Base-by-base conservation (phyloP, 345 rosid genomes). In the Corchorus capsularis region DNA sequence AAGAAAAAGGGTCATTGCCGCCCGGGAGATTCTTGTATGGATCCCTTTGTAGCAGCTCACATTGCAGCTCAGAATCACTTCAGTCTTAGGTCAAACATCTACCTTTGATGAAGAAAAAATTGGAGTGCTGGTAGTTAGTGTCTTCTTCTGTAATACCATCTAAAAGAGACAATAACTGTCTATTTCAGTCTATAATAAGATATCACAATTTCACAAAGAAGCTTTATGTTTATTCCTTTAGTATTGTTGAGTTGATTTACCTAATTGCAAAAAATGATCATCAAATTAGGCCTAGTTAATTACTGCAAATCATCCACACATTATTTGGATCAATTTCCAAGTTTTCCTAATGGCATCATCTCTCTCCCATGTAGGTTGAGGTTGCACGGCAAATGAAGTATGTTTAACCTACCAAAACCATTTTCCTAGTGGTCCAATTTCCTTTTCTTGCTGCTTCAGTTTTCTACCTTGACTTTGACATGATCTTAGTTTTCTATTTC, bases 1-100 rank as follows among this genome's bases (percentile, higher is more conserved):
- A 63, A 50, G 72, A 47, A 46, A 20, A 39, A 41, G n/a, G 64
- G 47, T 69, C 45, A 54, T 37, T 60, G 2, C n/a, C 37, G 37
- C 37, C 43, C 4, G 2, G 32, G 32, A 17, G 71, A 50, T 20
- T 3, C 10, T 34, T 8, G n/a, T 56, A 32, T 27, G 54, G 79
- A 79, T 77, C 74, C 34, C 8, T 46, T 45, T 22, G n/a, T 75
- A 8, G 63, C 72, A 53, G 78, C 72, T 64, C 57, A 69, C 46
- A 74, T 79, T 53, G 82, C 85, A 66, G 85, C 83, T 13, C 86
- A 72, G 80, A 77, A 79, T 69, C 74, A 59, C 75, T 75, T 79
- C 86, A 71, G 52, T 78, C 66, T 55, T 1, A 74, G 69, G 69
- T 76, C 72, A 67, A 65, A 66, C 56, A 80, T 79, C 20, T 71